Conservation (phyloP, 306 rosid species). For the Potentilla sterilis region DNA sequence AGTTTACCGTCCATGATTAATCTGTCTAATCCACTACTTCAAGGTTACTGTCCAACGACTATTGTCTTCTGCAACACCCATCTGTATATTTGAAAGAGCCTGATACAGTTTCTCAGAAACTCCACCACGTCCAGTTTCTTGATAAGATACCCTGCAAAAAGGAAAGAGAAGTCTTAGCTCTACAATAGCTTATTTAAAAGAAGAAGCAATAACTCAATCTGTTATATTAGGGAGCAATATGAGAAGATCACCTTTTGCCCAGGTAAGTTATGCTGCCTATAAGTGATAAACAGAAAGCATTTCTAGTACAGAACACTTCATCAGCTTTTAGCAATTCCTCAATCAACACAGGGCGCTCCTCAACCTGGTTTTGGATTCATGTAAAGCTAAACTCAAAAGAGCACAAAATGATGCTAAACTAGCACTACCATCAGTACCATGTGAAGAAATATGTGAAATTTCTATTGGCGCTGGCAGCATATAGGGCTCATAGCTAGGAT, state of each 20-base stretch:
- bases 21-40: background rate
- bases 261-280: conserved; percentile 19
- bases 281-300: conserved; percentile 10
- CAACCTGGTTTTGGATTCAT: conserved; percentile 5
- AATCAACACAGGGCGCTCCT: conserved; percentile 10
- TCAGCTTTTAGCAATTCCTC: conserved; percentile 22
- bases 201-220: background rate
- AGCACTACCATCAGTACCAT: background rate
- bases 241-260: conserved; percentile 11
- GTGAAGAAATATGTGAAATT: background rate
- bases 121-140: background rate
- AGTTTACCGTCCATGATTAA: background rate
- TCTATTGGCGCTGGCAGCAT: background rate
- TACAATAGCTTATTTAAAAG: background rate
- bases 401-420: background rate
- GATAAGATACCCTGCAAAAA: background rate
- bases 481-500: background rate
- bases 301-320: conserved; percentile 19
- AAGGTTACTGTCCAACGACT: conserved; percentile 16
- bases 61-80: conserved; percentile 11
- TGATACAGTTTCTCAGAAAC: conserved; percentile 13
- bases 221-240: background rate
- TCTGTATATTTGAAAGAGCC: conserved; percentile 17
- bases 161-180: background rate
- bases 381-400: background rate